phyloP scores from a whole-genome alignment of 2,329 filamentous ascomycete genomes.

The Alternaria triticina region DNA sequence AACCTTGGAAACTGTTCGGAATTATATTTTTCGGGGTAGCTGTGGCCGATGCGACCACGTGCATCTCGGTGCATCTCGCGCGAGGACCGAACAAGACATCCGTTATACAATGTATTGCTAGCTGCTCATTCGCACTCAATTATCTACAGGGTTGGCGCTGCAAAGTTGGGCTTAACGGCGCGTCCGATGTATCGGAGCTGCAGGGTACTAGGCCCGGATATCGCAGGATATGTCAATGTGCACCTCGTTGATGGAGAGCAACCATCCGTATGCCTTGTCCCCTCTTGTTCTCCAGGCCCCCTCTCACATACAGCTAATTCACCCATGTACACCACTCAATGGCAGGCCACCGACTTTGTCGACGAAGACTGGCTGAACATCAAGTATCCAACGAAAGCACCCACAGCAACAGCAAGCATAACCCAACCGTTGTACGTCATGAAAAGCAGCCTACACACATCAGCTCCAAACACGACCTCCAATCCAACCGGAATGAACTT shows the following conservation, averaged over 20 bases:
- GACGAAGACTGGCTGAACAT: conserved; percentile 74
- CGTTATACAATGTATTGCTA: neutral
- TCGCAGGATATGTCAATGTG: conserved; percentile 3
- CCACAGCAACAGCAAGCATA: conserved; percentile 88
- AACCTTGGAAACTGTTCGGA: neutral
- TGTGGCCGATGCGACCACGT: conserved; percentile 11
- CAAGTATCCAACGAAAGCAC: conserved; percentile 87
- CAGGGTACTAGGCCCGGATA: conserved; percentile 4
- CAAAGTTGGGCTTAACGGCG: neutral
- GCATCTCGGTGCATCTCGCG: conserved; percentile 12
- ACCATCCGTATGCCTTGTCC: neutral
- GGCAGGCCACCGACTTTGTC: conserved; percentile 88
- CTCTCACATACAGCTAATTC: no score
- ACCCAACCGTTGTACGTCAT: conserved; percentile 99
- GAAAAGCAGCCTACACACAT: conserved; percentile 80
- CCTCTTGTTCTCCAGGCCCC: neutral
- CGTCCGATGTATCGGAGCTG: neutral
- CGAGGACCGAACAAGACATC: neutral
- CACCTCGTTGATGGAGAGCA: neutral
- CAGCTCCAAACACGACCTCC: neutral
- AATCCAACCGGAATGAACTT: conserved; percentile 55
- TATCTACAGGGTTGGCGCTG: neutral
- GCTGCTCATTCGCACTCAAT: neutral
- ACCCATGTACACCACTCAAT: conserved; percentile 58
- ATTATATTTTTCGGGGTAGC: neutral